These are phyloP conservation scores for Penicillium sclerotigenum DNA, from an alignment of 2,329 filamentous ascomycete species.

Conservation along the genomic window DNA sequence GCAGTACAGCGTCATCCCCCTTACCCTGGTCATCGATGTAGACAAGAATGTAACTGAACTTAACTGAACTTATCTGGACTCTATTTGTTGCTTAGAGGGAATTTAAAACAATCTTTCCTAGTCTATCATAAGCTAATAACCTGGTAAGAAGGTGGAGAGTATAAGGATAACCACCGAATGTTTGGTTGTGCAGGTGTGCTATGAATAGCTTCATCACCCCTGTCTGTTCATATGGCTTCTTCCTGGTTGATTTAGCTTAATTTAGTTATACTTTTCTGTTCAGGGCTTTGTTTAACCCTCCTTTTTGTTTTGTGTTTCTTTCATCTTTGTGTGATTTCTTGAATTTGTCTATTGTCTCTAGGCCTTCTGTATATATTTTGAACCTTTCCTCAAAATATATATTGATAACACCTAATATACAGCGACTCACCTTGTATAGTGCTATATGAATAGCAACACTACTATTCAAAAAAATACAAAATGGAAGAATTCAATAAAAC, in stretches of 20 bases:
- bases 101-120: no score
- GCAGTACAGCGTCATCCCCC: conserved; percentile 1
- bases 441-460: neutral
- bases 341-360: neutral
- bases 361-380: neutral
- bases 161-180: conserved; percentile 3
- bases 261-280: neutral
- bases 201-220: conserved; percentile 4
- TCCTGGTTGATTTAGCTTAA: neutral
- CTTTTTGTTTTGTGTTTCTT: neutral
- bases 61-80: neutral
- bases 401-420: neutral
- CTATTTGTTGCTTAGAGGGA: neutral
- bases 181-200: neutral
- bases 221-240: neutral
- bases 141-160: neutral
- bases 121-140: neutral
- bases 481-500: neutral
- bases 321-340: neutral
- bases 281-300: neutral
- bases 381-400: no score
- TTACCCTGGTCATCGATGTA: neutral
- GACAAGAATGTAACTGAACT: neutral
- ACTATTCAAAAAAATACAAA: neutral
- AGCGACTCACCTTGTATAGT: neutral